These are phyloP conservation scores for Talaromyces sp. DNA, from an alignment of 2,329 filamentous ascomycete genomes.

Conservation along the genomic window DNA sequence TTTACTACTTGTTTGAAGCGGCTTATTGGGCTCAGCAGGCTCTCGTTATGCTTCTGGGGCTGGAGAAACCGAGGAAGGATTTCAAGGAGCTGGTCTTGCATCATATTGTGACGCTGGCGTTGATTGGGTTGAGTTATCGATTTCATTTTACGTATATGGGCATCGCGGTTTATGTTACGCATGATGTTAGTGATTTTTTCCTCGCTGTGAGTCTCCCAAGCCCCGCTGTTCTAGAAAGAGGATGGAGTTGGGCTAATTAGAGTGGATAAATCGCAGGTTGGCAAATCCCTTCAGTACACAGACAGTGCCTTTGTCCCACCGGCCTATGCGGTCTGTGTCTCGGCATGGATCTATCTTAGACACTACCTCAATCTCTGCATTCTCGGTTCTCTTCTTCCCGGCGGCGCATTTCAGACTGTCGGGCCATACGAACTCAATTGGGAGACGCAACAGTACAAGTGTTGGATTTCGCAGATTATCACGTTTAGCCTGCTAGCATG, in stretches of 20 bases:
- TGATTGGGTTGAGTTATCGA: slow-evolving; percentile 18
- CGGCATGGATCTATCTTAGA: slow-evolving; percentile 14
- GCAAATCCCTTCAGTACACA: slow-evolving; percentile 16
- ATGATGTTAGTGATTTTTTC: slow-evolving; percentile 18
- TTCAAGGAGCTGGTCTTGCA: slow-evolving; percentile 12
- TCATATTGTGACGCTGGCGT: slow-evolving; percentile 16
- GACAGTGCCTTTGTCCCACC: not conserved
- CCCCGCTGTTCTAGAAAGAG: no score
- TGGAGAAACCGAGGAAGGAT: slow-evolving; percentile 18
- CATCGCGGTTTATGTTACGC: slow-evolving; percentile 16
- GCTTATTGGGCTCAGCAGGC: slow-evolving; percentile 19
- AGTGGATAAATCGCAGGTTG: not conserved
- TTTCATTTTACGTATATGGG: slow-evolving; percentile 19
- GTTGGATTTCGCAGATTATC: slow-evolving; percentile 18
- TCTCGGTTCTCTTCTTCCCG: slow-evolving; percentile 7
- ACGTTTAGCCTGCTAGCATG: slow-evolving; percentile 12
- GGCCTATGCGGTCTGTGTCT: not conserved
- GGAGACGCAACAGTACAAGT: slow-evolving; percentile 17
- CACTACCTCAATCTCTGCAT: slow-evolving; percentile 16
- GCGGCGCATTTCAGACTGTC: slow-evolving; percentile 15
- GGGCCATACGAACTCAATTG: slow-evolving; percentile 16
- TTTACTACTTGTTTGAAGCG: slow-evolving; percentile 16
- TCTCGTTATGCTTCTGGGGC: slow-evolving; percentile 16
- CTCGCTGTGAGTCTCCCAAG: slow-evolving; percentile 9
- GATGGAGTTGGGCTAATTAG: not conserved